Evolutionary conservation across 2,329 filamentous ascomycete species (phyloP).

Genomic region (Xylariaceae sp.): DNA sequence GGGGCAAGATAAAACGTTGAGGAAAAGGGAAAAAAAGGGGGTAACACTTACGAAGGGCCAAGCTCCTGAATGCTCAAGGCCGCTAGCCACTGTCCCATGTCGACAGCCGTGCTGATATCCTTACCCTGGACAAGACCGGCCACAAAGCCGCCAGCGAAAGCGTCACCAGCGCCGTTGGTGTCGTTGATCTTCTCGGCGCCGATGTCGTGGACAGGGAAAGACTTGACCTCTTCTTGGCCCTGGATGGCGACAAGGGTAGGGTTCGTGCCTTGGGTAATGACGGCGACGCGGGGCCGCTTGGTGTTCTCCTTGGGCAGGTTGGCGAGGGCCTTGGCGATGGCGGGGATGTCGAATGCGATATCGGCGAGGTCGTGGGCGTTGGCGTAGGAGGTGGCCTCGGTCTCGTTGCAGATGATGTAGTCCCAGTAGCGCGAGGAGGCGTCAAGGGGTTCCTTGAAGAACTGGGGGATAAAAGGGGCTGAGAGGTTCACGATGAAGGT

Average conservation of each 20-base stretch:
- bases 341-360: slow-evolving; percentile 60
- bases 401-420: slow-evolving; percentile 95
- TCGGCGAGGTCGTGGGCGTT: slow-evolving; percentile 49
- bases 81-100: slow-evolving; percentile 96
- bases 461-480: slow-evolving; percentile 91
- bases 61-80: slow-evolving; percentile 90
- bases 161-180: slow-evolving; percentile 94
- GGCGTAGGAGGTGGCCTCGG: slow-evolving; percentile 83
- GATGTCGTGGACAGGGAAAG: slow-evolving; percentile 78
- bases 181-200: slow-evolving; percentile 76
- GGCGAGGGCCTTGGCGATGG: slow-evolving; percentile 81
- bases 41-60: slow-evolving; percentile 77
- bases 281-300: slow-evolving; percentile 74
- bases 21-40: not conserved
- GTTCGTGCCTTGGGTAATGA: slow-evolving; percentile 91
- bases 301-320: slow-evolving; percentile 88
- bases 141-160: slow-evolving; percentile 90
- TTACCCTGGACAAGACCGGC: slow-evolving; percentile 86
- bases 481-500: slow-evolving; percentile 85
- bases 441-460: slow-evolving; percentile 96
- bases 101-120: slow-evolving; percentile 68
- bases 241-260: slow-evolving; percentile 80
- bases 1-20: too few relatives aligned
- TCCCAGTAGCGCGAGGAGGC: slow-evolving; percentile 86
- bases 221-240: slow-evolving; percentile 62